Base-by-base conservation (phyloP, 73 alveolate genomes). In the Stentor coeruleus region DNA sequence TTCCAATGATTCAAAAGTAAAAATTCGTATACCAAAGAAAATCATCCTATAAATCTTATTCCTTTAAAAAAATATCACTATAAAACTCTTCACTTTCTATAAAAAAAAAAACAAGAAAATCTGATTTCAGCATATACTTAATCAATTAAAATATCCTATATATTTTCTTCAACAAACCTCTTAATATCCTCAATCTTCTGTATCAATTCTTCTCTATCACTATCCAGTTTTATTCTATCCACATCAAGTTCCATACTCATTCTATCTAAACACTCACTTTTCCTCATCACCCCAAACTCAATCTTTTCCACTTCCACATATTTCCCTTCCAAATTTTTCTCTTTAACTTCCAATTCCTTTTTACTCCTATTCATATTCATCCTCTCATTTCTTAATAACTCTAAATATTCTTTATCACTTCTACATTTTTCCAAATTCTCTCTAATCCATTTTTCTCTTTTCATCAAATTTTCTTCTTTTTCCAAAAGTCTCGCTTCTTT, bases 1-100 rank as follows among this genome's bases (percentile, higher is more conserved):
- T 2, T 88, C 96, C 33, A 84, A 85, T 80, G 96, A 91, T 87
- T 75, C 85, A 59, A 88, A 90, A 11, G 94, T 91, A 55, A 86
- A 81, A 76, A 35, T 91, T 3, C 94, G 94, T 93, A 91, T 75
- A 31, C 88, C 74, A 83, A 83, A 55, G 85, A 60, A 38, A 57
- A 60, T 30, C 59, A 76, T 11, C 94, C 96, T 11, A 88, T 91
- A 83, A 86, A 91, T 82, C n/a, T n/a, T n/a, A n/a, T n/a, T n/a
- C n/a, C n/a, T n/a, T n/a, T n/a, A n/a, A n/a, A n/a, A n/a, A n/a
- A n/a, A n/a, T n/a, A n/a, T n/a, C n/a, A n/a, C n/a, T n/a, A n/a
- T n/a, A n/a, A n/a, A n/a, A n/a, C n/a, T n/a, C n/a, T n/a, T n/a
- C n/a, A n/a, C n/a, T n/a, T n/a, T n/a, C n/a, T n/a, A n/a, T n/a